Conservation (phyloP, 1,139 yeast species). For the Geotrichum macrosporum region DNA sequence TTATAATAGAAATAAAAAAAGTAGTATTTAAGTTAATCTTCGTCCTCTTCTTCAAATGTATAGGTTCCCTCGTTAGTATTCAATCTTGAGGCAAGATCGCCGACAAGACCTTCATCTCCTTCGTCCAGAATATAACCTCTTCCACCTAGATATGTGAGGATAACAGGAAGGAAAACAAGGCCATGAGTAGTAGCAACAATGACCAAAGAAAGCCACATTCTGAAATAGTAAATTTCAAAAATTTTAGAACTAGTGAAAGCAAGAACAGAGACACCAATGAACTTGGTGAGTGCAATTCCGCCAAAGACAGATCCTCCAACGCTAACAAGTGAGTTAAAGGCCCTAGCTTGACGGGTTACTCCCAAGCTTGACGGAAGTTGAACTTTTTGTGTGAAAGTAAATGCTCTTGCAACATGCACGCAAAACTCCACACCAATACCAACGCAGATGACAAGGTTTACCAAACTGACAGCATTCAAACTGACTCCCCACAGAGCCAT, state of each 20-base stretch:
- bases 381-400: constrained; percentile 44
- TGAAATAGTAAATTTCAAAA: constrained; percentile 84
- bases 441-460: constrained; percentile 80
- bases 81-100: constrained; percentile 33
- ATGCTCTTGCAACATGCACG: constrained; percentile 79
- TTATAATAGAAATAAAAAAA: constrained; percentile 8
- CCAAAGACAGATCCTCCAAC: constrained; percentile 87
- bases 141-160: constrained; percentile 64
- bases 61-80: constrained; percentile 11
- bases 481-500: constrained; percentile 74
- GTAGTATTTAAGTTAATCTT: background rate
- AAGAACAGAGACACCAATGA: constrained; percentile 79
- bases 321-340: constrained; percentile 58
- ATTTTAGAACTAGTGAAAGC: constrained; percentile 84
- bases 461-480: constrained; percentile 83
- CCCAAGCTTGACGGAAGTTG: constrained; percentile 8
- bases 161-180: constrained; percentile 69
- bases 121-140: constrained; percentile 42
- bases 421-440: constrained; percentile 95
- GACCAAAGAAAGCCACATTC: constrained; percentile 91
- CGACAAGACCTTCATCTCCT: constrained; percentile 35
- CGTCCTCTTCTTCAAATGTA: constrained; percentile 12
- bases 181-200: constrained; percentile 74
- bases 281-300: constrained; percentile 85
- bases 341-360: constrained; percentile 38